Evolutionary conservation across 495 filamentous ascomycete species (phyloP).

Genomic region (Daldinia childiae): DNA sequence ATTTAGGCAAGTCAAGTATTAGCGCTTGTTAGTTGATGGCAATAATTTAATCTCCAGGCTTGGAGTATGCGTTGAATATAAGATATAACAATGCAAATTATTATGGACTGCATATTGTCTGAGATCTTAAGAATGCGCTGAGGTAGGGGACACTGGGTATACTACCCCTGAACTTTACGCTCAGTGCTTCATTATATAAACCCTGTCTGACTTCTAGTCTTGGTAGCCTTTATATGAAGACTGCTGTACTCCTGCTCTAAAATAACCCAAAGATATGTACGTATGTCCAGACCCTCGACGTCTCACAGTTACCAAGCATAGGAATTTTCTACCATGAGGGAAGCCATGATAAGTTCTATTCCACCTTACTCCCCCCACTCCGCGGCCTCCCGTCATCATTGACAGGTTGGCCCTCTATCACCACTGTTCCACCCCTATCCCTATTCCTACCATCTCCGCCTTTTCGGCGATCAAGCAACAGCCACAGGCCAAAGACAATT

Average conservation of each 20-base stretch:
- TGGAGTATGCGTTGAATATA: not conserved
- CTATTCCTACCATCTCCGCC: not conserved
- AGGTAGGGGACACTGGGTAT: not conserved
- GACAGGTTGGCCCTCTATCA: not conserved
- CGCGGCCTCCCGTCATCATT: constrained; percentile 10
- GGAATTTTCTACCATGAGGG: too few relatives aligned
- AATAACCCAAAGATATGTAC: too few relatives aligned
- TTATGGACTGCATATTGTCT: not conserved
- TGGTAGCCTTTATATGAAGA: too few relatives aligned
- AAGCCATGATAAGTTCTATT: not conserved
- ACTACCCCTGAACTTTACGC: too few relatives aligned
- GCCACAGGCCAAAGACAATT: constrained; percentile 42
- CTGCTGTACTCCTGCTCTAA: too few relatives aligned
- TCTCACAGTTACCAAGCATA: too few relatives aligned
- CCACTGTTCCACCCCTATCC: not conserved
- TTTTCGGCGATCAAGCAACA: constrained; percentile 15
- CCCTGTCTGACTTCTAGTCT: too few relatives aligned
- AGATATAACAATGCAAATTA: not conserved
- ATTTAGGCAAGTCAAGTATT: not conserved
- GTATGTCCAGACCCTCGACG: too few relatives aligned
- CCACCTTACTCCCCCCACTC: constrained; percentile 5
- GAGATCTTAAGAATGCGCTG: not conserved
- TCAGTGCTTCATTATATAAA: too few relatives aligned
- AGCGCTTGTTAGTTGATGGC: not conserved
- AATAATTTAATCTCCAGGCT: not conserved